These are phyloP conservation scores for Xerocomellus intermedius DNA, from an alignment of 768 basidiomycete species.

Conservation along the genomic window DNA sequence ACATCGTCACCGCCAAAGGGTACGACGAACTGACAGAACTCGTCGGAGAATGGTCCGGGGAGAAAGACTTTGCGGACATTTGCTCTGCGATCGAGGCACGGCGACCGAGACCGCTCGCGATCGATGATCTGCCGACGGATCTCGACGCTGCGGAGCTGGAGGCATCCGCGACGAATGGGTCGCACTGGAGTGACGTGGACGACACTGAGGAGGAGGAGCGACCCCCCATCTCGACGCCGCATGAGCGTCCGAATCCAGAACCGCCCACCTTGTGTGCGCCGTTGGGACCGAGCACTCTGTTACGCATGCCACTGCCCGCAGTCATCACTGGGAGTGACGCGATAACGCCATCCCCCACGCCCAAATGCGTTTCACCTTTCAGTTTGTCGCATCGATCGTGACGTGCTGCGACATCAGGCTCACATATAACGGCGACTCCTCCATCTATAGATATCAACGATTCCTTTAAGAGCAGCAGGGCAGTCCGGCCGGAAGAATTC, in stretches of 20 bases:
- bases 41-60: constrained; percentile 57
- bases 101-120: constrained; percentile 20
- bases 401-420: background rate
- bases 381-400: constrained; percentile 6
- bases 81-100: constrained; percentile 43
- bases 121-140: constrained; percentile 6
- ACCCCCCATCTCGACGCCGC: constrained; percentile 43
- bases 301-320: constrained; percentile 37
- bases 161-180: background rate
- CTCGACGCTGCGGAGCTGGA: background rate
- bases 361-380: constrained; percentile 18
- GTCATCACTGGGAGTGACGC: constrained; percentile 43
- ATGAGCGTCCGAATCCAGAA: constrained; percentile 55
- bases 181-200: background rate
- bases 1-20: constrained; percentile 59
- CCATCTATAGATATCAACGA: constrained; percentile 4
- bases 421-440: constrained; percentile 6
- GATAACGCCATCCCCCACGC: constrained; percentile 46
- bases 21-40: constrained; percentile 54
- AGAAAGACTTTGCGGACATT: constrained; percentile 59
- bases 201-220: constrained; percentile 28
- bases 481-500: constrained; percentile 14
- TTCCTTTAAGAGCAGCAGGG: constrained; percentile 1
- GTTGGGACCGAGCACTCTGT: constrained; percentile 38
- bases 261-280: constrained; percentile 51